Conservation (phyloP, 805 yeast species). For the Huiozyma sinensis region DNA sequence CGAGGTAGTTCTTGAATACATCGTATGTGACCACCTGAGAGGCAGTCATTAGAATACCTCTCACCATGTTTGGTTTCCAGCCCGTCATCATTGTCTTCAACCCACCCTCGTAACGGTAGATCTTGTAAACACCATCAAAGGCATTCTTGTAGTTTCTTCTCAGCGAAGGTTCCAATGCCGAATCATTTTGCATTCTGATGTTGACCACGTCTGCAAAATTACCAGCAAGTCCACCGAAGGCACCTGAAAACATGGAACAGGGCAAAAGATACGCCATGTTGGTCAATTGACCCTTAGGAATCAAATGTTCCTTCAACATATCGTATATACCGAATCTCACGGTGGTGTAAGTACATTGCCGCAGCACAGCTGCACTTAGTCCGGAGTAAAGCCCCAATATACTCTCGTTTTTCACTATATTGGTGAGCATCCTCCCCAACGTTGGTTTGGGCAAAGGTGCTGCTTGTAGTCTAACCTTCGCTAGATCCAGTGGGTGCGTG, state of each 20-base stretch:
- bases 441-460: conserved; percentile 58
- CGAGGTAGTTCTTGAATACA: conserved; percentile 52
- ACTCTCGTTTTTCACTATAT: conserved; percentile 40
- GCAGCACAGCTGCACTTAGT: conserved; percentile 64
- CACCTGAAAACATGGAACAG: conserved; percentile 78
- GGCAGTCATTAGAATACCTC: conserved; percentile 85
- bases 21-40: conserved; percentile 86
- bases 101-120: conserved; percentile 56
- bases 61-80: conserved; percentile 59
- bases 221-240: conserved; percentile 75
- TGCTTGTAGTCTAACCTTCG: conserved; percentile 79
- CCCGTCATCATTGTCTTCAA: conserved; percentile 55
- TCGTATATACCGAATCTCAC: conserved; percentile 84
- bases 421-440: conserved; percentile 40
- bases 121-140: conserved; percentile 58
- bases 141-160: conserved; percentile 72
- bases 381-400: conserved; percentile 65
- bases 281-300: conserved; percentile 35
- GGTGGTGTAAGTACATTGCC: conserved; percentile 85
- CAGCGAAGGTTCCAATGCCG: conserved; percentile 49
- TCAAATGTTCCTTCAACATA: conserved; percentile 47
- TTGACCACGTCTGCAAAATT: conserved; percentile 84
- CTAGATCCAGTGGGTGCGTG: conserved; percentile 78
- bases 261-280: conserved; percentile 55
- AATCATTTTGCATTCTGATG: conserved; percentile 85